Base-by-base conservation (phyloP, 2,329 filamentous ascomycete species). In the Paracamarosporium sp. region DNA sequence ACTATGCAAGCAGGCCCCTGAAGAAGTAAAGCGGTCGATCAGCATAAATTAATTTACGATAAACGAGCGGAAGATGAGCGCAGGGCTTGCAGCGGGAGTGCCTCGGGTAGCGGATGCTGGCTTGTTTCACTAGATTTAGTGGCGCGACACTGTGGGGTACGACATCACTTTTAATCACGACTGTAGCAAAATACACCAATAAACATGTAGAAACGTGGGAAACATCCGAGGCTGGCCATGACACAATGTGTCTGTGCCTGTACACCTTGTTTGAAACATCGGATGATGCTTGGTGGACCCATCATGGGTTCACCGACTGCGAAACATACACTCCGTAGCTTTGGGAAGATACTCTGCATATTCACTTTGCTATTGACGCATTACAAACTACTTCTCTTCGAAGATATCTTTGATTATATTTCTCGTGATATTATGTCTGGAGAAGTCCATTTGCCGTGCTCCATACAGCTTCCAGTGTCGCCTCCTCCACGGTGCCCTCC, bases 401-500 rank as follows among this genome's bases (percentile, higher is more conserved):
- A n/a, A n/a, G n/a, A n/a, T n/a, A n/a, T n/a, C n/a, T n/a, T n/a
- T n/a, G n/a, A n/a, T n/a, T n/a, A n/a, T n/a, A n/a, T n/a, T n/a
- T n/a, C n/a, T 7, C 15, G 11, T 31, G 15, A 17, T 31, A 5
- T 4, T 20, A 31, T 17, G 44, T 11, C 25, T 46, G 5, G 15
- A 30, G 6, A 5, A 30, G 13, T 20, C 12, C 44, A 15, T 13
- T 30, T 11, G 44, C 53, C n/a, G 52, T 33, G 12, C 50, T 40
- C 58, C 56, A 65, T 15, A 55, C 40, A 40, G 55, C 20, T 5
- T 22, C 53, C 12, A 58, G 25, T 17, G 51, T 41, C 22, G 56
- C 59, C 31, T n/a, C 33, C 5, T 53, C 61, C 17, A 53, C 47
- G 38, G 17, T 41, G n/a, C 43, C 62, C 30, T 65, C 62, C 44